phyloP scores from a whole-genome alignment of 108 stramenopile species.

The Nitzschia putrida region DNA sequence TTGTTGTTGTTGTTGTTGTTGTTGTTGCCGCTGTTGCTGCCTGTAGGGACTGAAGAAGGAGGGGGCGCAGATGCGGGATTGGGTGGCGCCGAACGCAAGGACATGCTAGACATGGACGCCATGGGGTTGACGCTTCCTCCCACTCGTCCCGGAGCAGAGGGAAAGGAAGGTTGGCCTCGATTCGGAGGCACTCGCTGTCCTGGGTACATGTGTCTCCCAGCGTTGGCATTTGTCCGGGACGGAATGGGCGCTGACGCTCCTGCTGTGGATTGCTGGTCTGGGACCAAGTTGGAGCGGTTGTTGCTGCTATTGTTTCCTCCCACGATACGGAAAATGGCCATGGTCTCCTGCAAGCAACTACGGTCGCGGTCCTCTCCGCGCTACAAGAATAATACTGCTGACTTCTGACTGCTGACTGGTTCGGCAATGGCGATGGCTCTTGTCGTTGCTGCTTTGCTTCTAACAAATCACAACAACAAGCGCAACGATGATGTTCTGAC shows the following conservation, averaged over 20 bases:
- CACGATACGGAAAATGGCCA: slow-evolving; percentile 47
- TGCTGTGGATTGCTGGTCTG: neutral
- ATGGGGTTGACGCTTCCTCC: neutral
- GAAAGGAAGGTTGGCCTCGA: slow-evolving; percentile 9
- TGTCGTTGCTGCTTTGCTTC: too few relatives aligned
- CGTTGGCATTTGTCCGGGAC: neutral
- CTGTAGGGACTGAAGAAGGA: neutral
- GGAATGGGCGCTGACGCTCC: neutral
- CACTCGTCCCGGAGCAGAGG: slow-evolving; percentile 1
- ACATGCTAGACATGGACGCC: neutral
- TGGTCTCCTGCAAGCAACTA: slow-evolving; percentile 4
- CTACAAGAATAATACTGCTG: too few relatives aligned
- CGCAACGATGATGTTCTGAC: too few relatives aligned
- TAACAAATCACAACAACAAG: too few relatives aligned
- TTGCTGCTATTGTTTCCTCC: slow-evolving; percentile 19
- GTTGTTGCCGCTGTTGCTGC: neutral
- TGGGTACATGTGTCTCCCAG: slow-evolving; percentile 21
- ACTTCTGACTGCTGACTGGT: too few relatives aligned
- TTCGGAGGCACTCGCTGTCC: slow-evolving; percentile 25
- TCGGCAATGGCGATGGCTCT: too few relatives aligned
- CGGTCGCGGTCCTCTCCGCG: neutral
- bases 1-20: neutral
- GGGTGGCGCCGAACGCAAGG: neutral
- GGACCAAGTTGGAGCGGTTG: neutral
- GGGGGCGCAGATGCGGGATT: neutral